Conservation (phyloP, 2,329 filamentous ascomycete genomes). For the Alternaria triticina region DNA sequence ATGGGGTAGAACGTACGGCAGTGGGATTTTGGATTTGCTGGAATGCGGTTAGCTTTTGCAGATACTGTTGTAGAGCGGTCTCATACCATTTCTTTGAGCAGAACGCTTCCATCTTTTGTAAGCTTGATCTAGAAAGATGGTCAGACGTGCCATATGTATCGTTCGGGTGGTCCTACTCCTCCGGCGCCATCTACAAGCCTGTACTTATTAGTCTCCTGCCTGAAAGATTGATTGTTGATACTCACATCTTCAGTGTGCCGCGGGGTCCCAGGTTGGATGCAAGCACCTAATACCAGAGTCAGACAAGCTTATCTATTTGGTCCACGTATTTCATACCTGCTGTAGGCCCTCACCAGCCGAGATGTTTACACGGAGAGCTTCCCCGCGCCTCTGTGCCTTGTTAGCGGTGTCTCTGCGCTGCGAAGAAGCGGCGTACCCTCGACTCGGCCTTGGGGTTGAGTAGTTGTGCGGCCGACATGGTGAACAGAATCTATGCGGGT, state of each 20-base stretch:
- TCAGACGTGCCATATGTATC: constrained; percentile 16
- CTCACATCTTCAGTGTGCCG: constrained; percentile 96
- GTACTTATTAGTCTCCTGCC: constrained; percentile 35
- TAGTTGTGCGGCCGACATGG: constrained; percentile 96
- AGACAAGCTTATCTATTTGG: not conserved
- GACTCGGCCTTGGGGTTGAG: constrained; percentile 99
- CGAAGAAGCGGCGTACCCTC: constrained; percentile 68
- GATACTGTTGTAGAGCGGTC: not conserved
- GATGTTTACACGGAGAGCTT: constrained; percentile 97
- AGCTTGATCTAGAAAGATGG: constrained; percentile 78
- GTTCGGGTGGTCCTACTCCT: constrained; percentile 51
- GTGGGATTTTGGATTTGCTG: constrained; percentile 97
- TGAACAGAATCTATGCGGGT: constrained; percentile 32
- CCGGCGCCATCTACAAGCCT: constrained; percentile 69
- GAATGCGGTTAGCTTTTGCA: constrained; percentile 14
- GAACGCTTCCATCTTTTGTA: constrained; percentile 97
- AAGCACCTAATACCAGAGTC: constrained; percentile 72
- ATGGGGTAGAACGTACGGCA: constrained; percentile 64
- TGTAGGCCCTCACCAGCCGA: constrained; percentile 84
- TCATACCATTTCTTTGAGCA: constrained; percentile 69
- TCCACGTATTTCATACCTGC: constrained; percentile 40
- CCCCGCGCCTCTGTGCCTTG: constrained; percentile 80
- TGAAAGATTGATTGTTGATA: constrained; percentile 56
- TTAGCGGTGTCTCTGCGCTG: constrained; percentile 49
- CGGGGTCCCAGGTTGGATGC: constrained; percentile 94